Percentiles rank a stretch among this genome's conserved stretches.
phyloP scores from a whole-genome alignment of 2,329 filamentous ascomycete species.

The Cercospora sp. region DNA sequence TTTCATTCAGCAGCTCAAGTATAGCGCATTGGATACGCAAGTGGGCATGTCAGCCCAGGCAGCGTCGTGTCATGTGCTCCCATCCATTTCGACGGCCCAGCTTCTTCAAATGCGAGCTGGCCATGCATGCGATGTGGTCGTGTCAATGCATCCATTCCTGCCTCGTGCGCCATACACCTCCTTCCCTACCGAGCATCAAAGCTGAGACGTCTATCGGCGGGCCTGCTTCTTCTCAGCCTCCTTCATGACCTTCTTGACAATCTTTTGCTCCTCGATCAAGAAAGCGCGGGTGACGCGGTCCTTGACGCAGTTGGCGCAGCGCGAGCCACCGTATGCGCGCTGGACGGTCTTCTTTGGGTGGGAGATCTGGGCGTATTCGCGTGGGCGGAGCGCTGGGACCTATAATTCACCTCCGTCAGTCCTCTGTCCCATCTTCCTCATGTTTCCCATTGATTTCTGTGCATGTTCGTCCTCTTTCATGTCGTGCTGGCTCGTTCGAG shows the following conservation, averaged over 20 bases:
- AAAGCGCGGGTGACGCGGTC: slow-evolving; percentile 97
- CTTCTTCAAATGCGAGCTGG: slow-evolving; percentile 3
- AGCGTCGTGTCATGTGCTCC: slow-evolving; percentile 8
- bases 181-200: slow-evolving; percentile 13
- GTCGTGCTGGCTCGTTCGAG: background rate
- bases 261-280: slow-evolving; percentile 99
- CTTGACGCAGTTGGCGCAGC: slow-evolving; percentile 98
- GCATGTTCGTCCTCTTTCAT: background rate
- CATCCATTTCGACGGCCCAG: slow-evolving; percentile 15
- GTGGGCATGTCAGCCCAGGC: slow-evolving; percentile 4
- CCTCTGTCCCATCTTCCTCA: background rate
- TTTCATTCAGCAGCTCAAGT: slow-evolving; percentile 23
- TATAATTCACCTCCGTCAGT: slow-evolving; percentile 44
- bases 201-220: slow-evolving; percentile 31
- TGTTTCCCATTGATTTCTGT: background rate
- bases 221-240: slow-evolving; percentile 77
- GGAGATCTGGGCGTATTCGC: slow-evolving; percentile 95
- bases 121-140: slow-evolving; percentile 16
- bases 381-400: slow-evolving; percentile 95
- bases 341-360: slow-evolving; percentile 99
- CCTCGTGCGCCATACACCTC: slow-evolving; percentile 21
- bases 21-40: slow-evolving; percentile 11
- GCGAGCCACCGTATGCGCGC: slow-evolving; percentile 96
- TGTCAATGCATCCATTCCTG: slow-evolving; percentile 21
- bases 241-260: slow-evolving; percentile 99